Conservation (phyloP, 257 asterid genomes). For the Primulina eburnea region DNA sequence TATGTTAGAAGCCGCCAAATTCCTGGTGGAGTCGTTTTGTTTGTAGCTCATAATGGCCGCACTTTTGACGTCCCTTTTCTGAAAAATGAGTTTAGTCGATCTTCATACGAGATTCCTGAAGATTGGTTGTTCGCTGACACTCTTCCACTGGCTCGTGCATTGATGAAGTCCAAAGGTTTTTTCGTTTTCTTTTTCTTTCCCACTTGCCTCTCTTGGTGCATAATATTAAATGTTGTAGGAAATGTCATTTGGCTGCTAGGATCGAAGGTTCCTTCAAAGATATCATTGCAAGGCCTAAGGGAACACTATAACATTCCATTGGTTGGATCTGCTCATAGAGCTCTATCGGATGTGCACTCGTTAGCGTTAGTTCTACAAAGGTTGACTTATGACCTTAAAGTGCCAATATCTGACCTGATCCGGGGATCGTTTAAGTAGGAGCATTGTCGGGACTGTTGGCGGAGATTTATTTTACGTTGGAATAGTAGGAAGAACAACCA, state of each 20-base stretch:
- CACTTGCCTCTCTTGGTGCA: conserved; percentile 10
- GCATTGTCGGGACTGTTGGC: not conserved
- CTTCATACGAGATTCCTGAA: conserved; percentile 65
- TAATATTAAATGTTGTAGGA: not conserved
- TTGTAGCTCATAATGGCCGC: conserved; percentile 78
- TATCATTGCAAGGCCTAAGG: conserved; percentile 38
- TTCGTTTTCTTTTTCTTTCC: not conserved
- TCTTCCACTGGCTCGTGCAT: conserved; percentile 63
- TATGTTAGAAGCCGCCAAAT: conserved; percentile 72
- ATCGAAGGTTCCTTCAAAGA: conserved; percentile 20
- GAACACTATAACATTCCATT: conserved; percentile 53
- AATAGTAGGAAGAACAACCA: not conserved
- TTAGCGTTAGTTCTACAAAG: conserved; percentile 67
- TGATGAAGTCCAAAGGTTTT: conserved; percentile 64
- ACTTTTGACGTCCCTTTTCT: conserved; percentile 73
- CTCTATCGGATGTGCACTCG: conserved; percentile 67
- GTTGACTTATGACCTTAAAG: conserved; percentile 38
- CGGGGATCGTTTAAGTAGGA: conserved; percentile 46
- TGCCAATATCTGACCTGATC: conserved; percentile 41
- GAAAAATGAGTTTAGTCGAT: conserved; percentile 60
- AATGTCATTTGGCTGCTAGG: conserved; percentile 41
- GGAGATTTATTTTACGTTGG: not conserved
- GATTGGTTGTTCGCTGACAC: conserved; percentile 74
- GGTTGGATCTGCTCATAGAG: conserved; percentile 75
- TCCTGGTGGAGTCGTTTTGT: conserved; percentile 74